Evolutionary conservation across 768 basidiomycete genomes (phyloP), one percentile per base, ranked within the genome.

Genomic region (Termitomyces sp.): DNA sequence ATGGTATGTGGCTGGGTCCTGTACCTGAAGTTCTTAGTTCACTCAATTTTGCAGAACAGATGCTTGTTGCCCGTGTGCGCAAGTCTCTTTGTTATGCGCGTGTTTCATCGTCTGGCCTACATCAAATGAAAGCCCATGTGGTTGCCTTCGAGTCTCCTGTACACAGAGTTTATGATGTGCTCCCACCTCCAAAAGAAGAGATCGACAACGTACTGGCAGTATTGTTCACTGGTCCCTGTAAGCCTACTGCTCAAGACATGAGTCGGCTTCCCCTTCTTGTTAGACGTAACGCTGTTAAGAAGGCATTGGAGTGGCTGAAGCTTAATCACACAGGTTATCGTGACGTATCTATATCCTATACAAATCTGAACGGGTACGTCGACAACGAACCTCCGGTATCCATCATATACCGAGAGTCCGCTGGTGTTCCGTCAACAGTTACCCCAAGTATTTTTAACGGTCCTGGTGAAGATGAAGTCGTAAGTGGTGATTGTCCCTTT

Each of bases 401-500:
- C 32, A 59, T 77, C 33, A 66, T 68, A 23, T 72, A 69, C 61
- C n/a, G 58, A 33, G 32, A 33, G 32, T 33, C 32, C 5, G 32
- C 5, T 1, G 8, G 8, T 9, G 5, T 33, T 6, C 6, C 32
- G 5, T 33, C 32, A 5, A 33, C 32, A 9, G 32, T 33, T 33
- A 33, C 32, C 8, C 32, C 32, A 5, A 33, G 32, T 9, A 9
- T 33, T 9, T 33, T 33, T 9, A 33, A 33, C 32, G 8, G 8
- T 33, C 32, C 32, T 33, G 8, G 52, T 13, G 68, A 69, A 44
- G 61, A 60, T 56, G 73, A 74, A 1, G 64, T 60, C 0, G 59
- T 61, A 26, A 43, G 54, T 0, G 76, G 74, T 7, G 35, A 33
- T 0, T 78, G 77, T 63, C 67, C 76, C 0, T 77, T 78, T 57